phyloP scores from a whole-genome alignment of 257 asterid genomes.

The Cordia subcordata region DNA sequence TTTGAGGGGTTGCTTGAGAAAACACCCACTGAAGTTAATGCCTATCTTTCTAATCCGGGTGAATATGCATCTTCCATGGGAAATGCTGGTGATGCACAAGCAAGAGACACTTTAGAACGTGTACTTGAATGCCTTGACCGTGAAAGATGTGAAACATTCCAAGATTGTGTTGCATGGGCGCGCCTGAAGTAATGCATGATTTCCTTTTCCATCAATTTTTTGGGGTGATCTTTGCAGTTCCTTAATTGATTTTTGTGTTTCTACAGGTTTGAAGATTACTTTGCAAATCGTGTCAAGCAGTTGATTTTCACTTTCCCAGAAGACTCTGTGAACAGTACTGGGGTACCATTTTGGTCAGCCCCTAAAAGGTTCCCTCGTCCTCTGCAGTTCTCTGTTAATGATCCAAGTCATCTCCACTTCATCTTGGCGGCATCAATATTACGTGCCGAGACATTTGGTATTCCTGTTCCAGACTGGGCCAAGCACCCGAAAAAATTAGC shows the following conservation, averaged over 20 bases:
- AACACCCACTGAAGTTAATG: slow-evolving; percentile 87
- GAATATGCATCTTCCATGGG: slow-evolving; percentile 68
- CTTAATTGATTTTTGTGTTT: slow-evolving; percentile 11
- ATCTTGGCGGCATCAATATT: slow-evolving; percentile 68
- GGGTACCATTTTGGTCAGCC: slow-evolving; percentile 94
- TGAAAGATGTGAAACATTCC: slow-evolving; percentile 75
- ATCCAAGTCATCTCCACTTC: slow-evolving; percentile 85
- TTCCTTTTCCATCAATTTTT: slow-evolving; percentile 2
- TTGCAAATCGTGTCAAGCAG: slow-evolving; percentile 73
- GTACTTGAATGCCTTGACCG: slow-evolving; percentile 69
- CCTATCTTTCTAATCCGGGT: slow-evolving; percentile 61
- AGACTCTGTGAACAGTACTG: slow-evolving; percentile 82
- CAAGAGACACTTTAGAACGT: slow-evolving; percentile 84
- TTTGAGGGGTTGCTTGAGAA: slow-evolving; percentile 93
- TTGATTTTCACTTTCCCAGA: slow-evolving; percentile 83
- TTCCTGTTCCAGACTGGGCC: slow-evolving; percentile 82
- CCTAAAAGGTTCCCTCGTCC: slow-evolving; percentile 89
- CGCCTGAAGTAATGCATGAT: slow-evolving; percentile 53
- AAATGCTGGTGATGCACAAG: slow-evolving; percentile 93
- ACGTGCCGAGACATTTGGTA: slow-evolving; percentile 81
- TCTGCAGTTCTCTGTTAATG: slow-evolving; percentile 54
- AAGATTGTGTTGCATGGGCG: slow-evolving; percentile 83
- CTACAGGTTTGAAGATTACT: slow-evolving; percentile 86
- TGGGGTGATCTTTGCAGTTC: slow-evolving; percentile 5
- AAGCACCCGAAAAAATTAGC: slow-evolving; percentile 63